Base-by-base conservation (phyloP, 768 basidiomycete genomes). In the Rhodotorula graminis region DNA sequence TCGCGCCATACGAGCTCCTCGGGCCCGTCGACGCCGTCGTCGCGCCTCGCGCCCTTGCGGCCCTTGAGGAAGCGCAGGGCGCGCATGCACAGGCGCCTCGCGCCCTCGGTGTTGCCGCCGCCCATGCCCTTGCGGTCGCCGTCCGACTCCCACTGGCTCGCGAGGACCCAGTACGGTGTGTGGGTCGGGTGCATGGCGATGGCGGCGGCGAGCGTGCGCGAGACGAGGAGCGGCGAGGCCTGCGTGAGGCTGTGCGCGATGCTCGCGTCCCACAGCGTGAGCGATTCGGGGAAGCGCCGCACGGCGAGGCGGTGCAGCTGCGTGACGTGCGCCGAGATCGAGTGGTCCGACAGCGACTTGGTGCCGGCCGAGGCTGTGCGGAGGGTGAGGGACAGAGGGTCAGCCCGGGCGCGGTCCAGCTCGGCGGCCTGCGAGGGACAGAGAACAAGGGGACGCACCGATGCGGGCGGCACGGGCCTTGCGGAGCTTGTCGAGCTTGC, bases 61-160 rank as follows among this genome's bases (percentile, higher is more conserved):
- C 72, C 74, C 66, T 78, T 77, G 55, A 76, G 58, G 64, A 78
- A 78, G 40, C 78, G 59, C 16, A 78, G n/a, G n/a, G 75, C 78
- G 19, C 78, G 64, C 76, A 78, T 77, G 61, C 72, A 75, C 10
- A 78, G 64, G 55, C 74, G 59, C 25, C 76, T 42, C 31, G 78
- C 78, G 8, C 65, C 76, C 53, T 77, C 76, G 12, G 62, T 67
- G 64, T 78, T 78, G 10, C 77, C 78, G 1, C 78, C 78, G 14
- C 76, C 78, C 68, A 78, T 78, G 21, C 73, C 72, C 50, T 65
- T 72, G 56, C 64, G 42, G 58, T 70, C 73, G 19, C 77, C 77
- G 52, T 78, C 77, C n/a, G 67, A 65, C 71, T 78, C 77, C 71
- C 76, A 78, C 25, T 72, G 73, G 19, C 64, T 64, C 19, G 77